Conservation (phyloP, 371 early-diverging fungal species). For the Capillidium heterosporum region DNA sequence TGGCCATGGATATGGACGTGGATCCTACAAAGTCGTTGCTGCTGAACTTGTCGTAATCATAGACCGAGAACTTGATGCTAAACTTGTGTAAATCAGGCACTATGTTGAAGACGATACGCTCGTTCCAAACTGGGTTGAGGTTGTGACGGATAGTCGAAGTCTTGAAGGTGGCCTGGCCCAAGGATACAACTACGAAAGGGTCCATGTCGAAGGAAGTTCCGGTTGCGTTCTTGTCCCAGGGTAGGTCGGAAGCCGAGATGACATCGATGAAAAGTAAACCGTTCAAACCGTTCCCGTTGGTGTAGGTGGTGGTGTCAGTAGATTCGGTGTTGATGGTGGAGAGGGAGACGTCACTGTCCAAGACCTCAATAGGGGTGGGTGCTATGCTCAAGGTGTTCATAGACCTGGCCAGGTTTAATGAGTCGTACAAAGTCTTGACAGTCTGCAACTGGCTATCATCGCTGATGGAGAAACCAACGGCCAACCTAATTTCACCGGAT, state of each 20-base stretch:
- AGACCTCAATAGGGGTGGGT: background rate
- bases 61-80: slow-evolving; percentile 43
- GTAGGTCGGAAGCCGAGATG: slow-evolving; percentile 35
- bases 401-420: background rate
- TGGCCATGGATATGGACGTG: slow-evolving; percentile 20
- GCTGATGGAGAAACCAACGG: slow-evolving; percentile 10
- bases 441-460: slow-evolving; percentile 4
- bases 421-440: background rate
- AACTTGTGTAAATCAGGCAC: slow-evolving; percentile 31
- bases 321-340: slow-evolving; percentile 7
- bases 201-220: slow-evolving; percentile 61
- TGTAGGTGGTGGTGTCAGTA: slow-evolving; percentile 12
- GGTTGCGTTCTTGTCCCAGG: slow-evolving; percentile 32
- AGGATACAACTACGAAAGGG: slow-evolving; percentile 62
- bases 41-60: slow-evolving; percentile 61
- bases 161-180: slow-evolving; percentile 45
- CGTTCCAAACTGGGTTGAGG: slow-evolving; percentile 48
- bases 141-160: slow-evolving; percentile 42
- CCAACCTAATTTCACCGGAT: slow-evolving; percentile 16
- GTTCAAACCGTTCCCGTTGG: slow-evolving; percentile 14
- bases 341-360: background rate
- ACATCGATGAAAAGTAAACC: slow-evolving; percentile 45
- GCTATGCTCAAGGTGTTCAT: background rate
- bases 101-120: slow-evolving; percentile 42
- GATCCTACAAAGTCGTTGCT: slow-evolving; percentile 49